These are phyloP conservation scores for Mycena sanguinolenta DNA, from an alignment of 768 basidiomycete genomes.

Conservation along the genomic window DNA sequence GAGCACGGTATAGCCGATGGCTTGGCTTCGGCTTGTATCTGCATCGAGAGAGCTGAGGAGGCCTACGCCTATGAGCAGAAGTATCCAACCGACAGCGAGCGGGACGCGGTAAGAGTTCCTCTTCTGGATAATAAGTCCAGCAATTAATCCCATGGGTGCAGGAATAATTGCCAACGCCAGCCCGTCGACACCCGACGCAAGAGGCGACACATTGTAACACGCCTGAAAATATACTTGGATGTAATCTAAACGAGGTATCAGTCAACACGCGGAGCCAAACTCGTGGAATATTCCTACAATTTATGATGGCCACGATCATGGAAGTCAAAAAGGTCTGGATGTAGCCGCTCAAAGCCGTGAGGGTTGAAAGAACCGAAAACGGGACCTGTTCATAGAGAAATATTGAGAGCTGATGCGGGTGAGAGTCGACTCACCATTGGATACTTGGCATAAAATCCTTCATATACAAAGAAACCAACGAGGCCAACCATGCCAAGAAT, in stretches of 20 bases:
- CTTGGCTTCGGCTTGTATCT: no score
- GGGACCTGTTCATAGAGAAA: background rate
- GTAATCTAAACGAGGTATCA: conserved; percentile 45
- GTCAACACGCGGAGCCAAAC: background rate
- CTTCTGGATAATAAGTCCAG: conserved; percentile 2
- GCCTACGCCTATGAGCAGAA: conserved; percentile 2
- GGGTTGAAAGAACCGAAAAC: background rate
- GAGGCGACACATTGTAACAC: conserved; percentile 39
- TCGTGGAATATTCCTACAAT: background rate
- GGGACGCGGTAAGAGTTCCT: conserved; percentile 5
- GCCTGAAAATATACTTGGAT: conserved; percentile 60
- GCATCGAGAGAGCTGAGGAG: no score
- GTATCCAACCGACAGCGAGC: conserved; percentile 20
- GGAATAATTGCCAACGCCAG: conserved; percentile 14
- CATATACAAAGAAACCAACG: background rate
- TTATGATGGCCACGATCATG: background rate
- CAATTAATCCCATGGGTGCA: background rate
- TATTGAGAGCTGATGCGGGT: no score
- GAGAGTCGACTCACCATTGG: background rate
- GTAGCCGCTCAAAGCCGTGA: background rate
- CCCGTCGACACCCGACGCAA: conserved; percentile 42
- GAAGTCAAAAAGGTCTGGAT: background rate
- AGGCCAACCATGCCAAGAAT: background rate
- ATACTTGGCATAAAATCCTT: background rate
- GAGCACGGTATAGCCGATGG: conserved; percentile 41